phyloP scores from a whole-genome alignment of 805 yeast species.

The Yarrowia divulgata region DNA sequence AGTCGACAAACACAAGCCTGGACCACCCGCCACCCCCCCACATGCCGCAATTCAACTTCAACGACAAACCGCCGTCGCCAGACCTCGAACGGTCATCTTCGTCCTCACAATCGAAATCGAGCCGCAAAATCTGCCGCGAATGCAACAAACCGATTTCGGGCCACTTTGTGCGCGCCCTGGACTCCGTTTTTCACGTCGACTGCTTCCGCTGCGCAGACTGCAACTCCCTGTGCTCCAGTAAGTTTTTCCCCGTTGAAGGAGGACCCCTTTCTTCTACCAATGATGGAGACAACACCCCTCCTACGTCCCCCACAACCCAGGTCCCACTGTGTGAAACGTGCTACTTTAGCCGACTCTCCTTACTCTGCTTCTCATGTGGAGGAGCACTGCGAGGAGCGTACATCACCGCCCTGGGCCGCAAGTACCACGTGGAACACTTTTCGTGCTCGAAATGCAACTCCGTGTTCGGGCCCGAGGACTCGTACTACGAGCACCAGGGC shows the following conservation, averaged over 20 bases:
- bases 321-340: slow-evolving; percentile 88
- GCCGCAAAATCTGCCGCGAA: slow-evolving; percentile 54
- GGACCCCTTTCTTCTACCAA: slow-evolving; percentile 28
- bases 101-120: neutral
- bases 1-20: neutral
- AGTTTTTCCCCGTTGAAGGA: slow-evolving; percentile 83
- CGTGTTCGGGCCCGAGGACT: slow-evolving; percentile 88
- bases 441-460: slow-evolving; percentile 86
- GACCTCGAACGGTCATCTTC: slow-evolving; percentile 3
- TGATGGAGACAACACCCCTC: slow-evolving; percentile 39
- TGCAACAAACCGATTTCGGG: slow-evolving; percentile 65
- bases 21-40: too few relatives aligned
- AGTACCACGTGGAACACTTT: slow-evolving; percentile 95
- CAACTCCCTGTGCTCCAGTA: slow-evolving; percentile 77
- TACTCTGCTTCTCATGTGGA: slow-evolving; percentile 87
- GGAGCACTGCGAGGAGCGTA: slow-evolving; percentile 89
- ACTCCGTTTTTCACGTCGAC: slow-evolving; percentile 78
- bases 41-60: neutral
- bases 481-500: slow-evolving; percentile 86
- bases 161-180: slow-evolving; percentile 87
- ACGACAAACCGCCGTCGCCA: slow-evolving; percentile 23
- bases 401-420: slow-evolving; percentile 89
- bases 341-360: slow-evolving; percentile 82
- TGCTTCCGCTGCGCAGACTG: slow-evolving; percentile 91
- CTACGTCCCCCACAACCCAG: slow-evolving; percentile 50